Percentiles rank a stretch among this genome's conserved stretches.
Evolutionary conservation across 805 yeast genomes (phyloP).

Genomic region (Saccharomycopsis oosterbeekiorum): DNA sequence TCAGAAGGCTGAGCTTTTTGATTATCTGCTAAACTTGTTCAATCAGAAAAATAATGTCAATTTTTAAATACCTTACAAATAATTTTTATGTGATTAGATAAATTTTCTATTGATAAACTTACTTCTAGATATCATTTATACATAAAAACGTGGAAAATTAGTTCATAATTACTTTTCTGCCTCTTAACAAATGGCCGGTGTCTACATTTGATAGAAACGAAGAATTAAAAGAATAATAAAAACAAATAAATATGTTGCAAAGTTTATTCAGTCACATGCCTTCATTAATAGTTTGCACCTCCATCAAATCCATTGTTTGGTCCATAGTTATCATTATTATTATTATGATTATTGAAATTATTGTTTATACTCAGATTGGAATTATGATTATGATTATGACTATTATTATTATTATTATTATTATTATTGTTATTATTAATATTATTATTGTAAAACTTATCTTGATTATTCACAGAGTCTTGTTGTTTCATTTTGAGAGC

Average conservation of each 20-base stretch:
- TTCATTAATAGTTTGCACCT: constrained; percentile 6
- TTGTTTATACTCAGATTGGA: background rate
- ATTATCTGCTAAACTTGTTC: background rate
- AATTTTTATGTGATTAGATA: background rate
- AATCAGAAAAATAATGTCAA: background rate
- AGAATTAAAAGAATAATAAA: too few relatives aligned
- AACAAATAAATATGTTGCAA: background rate
- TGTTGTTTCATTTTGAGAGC: constrained; percentile 8
- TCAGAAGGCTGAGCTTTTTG: background rate
- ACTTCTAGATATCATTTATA: background rate
- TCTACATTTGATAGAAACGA: constrained; percentile 5
- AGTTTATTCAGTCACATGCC: background rate
- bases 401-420: background rate
- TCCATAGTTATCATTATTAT: constrained; percentile 3
- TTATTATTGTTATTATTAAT: background rate
- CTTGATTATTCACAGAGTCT: background rate
- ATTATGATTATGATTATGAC: background rate
- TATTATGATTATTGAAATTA: constrained; percentile 1
- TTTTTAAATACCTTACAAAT: background rate
- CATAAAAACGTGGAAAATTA: background rate
- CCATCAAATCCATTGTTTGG: background rate
- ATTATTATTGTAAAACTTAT: background rate
- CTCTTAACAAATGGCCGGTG: constrained; percentile 23
- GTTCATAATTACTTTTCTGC: constrained; percentile 20
- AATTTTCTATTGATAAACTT: background rate